A percentile compares a stretch with the other conserved stretches of the same genome.
Conservation (phyloP, 2,329 filamentous ascomycete species). For the Ascochyta lentis region DNA sequence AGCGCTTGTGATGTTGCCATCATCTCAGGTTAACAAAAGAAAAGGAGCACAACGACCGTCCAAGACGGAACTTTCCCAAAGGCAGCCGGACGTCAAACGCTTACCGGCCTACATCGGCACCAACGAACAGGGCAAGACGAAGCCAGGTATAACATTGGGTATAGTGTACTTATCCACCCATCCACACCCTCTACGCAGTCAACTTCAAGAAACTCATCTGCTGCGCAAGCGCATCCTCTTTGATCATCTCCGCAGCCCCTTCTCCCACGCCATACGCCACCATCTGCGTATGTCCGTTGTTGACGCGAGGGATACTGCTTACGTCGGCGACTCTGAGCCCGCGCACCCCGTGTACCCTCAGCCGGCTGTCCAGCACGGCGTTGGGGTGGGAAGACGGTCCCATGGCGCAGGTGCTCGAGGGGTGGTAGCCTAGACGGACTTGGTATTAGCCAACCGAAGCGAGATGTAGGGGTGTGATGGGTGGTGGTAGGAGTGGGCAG, state of each 20-base stretch:
- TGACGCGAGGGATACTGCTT: constrained; percentile 33
- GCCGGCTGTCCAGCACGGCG: constrained; percentile 48
- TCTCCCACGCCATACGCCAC: constrained; percentile 46
- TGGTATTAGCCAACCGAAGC: no score
- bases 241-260: constrained; percentile 42
- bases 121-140: no score
- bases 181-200: not conserved
- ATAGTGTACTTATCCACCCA: no score
- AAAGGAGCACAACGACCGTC: no score
- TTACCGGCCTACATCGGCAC: no score
- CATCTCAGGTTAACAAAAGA: no score
- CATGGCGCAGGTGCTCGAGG: constrained; percentile 68
- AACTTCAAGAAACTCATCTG: constrained; percentile 15
- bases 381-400: constrained; percentile 37
- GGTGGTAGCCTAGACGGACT: constrained; percentile 48
- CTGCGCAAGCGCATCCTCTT: constrained; percentile 24
- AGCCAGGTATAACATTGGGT: no score
- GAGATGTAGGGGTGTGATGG: no score
- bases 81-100: no score
- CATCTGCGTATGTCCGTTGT: constrained; percentile 47
- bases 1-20: no score
- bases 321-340: constrained; percentile 39
- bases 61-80: no score
- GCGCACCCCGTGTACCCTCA: constrained; percentile 36
- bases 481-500: not conserved